Base-by-base conservation (phyloP, 2,329 filamentous ascomycete species). In the Teratosphaeria destructans region DNA sequence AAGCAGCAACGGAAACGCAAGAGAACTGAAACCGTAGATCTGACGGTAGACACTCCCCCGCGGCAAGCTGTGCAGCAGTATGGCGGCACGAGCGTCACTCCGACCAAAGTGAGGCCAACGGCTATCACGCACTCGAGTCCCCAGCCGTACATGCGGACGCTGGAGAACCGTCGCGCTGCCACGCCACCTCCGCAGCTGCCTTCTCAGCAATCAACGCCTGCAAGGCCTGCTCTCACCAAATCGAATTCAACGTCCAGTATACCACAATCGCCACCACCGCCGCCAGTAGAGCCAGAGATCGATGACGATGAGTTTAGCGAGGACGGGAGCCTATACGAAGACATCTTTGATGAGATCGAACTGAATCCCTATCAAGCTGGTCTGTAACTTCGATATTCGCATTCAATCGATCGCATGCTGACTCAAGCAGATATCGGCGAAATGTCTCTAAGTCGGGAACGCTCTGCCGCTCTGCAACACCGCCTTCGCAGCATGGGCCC, bases 401-500 rank as follows among this genome's bases (percentile, higher is more conserved):
- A 11, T 16, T 32, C 12, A 14, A 19, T 8, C 7, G 11, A 54
- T 37, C 16, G 10, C 4, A 8, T 23, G 49, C 56, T 59, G 27
- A 59, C 54, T 43, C 1, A 10, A 23, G 43, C 27, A 57, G 57
- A 37, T 12, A 23, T 47, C 35, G 59, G 54, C 49, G 26, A 43
- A 8, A 23, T 19, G 8, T 34, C 12, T 37, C 58, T 56, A 8
- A 29, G 53, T 14, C 35, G 58, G n/a, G 34, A 56, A 54, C 14
- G 23, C 10, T 53, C 32, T 27, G 32, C 43, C 16, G 12, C 19
- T 5, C 37, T 63, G 6, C 54, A 52, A 10, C 29, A 16, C 11
- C 27, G 54, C 16, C 59, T 64, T 3, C 53, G 54, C 7, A 19
- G 57, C 2, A 52, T 91, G 62, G 92, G 92, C n/a, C 88, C 89